Evolutionary conservation across 1,284 basidiomycete genomes (phyloP), one percentile per base, ranked within the genome.

Genomic region (Ustilago cynodontis): DNA sequence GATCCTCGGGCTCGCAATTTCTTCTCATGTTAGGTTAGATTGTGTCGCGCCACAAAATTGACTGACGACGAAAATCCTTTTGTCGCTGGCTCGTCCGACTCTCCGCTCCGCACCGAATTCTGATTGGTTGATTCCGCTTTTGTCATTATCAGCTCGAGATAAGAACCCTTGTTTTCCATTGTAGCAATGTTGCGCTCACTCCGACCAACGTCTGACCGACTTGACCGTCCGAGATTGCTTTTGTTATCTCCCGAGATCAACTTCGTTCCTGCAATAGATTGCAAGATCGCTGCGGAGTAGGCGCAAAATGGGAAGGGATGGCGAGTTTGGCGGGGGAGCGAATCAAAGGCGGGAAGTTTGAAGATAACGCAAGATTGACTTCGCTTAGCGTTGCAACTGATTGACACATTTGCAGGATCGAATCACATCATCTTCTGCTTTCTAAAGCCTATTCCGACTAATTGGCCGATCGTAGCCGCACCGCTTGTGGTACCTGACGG

Each of bases 51-150:
- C n/a, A 6, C 7, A n/a, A 43, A 43, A 3, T 43, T 43, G 41
- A 43, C n/a, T n/a, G n/a, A 43, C 41, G 14, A 3, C 14, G 8
- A 37, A 37, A 9, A 16, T 14, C 35, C 20, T 7, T 20, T 9
- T 43, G 41, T n/a, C 41, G 50, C 29, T 33, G 50, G 28, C 50
- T 52, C 50, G 50, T 13, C 50, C 50, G 50, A 52, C 31, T 31
- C 31, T 33, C 50, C 50, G 50, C 18, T 18, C 13, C 11, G 28
- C 22, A 52, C 50, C 3, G n/a, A 20, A 20, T 16, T 29, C 20
- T 52, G 29, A 52, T 52, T 52, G 50, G 50, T 16, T 18, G n/a
- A 6, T 7, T 7, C 28, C 20, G 31, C 31, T 20, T 33, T 50
- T n/a, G n/a, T 52, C 18, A 31, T n/a, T 52, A 33, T 29, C 6